Conservation (phyloP, 352 stramenopile genomes). For the Thraustotheca clavata region DNA sequence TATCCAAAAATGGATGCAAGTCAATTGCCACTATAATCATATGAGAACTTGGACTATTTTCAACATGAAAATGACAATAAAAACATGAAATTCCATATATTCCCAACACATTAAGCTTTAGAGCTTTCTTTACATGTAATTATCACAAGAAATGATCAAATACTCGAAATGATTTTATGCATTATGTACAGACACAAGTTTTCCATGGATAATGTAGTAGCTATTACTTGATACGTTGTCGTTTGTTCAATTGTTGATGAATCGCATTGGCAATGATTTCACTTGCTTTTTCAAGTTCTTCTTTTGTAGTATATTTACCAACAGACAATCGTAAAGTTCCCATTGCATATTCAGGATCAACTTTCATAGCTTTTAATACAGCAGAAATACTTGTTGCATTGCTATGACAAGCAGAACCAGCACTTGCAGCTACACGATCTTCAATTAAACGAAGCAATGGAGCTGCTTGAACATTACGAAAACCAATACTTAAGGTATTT, state of each 20-base stretch:
- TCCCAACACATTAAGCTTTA: no score
- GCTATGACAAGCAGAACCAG: slow-evolving; percentile 92
- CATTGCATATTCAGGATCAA: slow-evolving; percentile 78
- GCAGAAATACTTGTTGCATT: slow-evolving; percentile 61
- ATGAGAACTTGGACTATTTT: no score
- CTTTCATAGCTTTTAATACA: slow-evolving; percentile 90
- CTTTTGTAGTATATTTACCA: slow-evolving; percentile 78
- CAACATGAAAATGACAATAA: no score
- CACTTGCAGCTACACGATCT: slow-evolving; percentile 82
- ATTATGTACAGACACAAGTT: no score
- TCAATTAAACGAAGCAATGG: slow-evolving; percentile 84
- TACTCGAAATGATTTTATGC: no score
- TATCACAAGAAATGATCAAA: no score
- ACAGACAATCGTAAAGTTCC: slow-evolving; percentile 94
- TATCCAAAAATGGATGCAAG: no score
- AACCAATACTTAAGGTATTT: slow-evolving; percentile 95
- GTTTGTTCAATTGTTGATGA: background rate
- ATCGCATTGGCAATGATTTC: slow-evolving; percentile 45
- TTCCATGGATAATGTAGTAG: background rate
- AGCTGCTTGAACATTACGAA: slow-evolving; percentile 77
- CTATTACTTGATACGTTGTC: background rate
- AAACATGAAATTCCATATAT: no score
- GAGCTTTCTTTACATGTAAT: no score
- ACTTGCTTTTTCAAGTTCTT: slow-evolving; percentile 83
- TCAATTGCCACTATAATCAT: no score